Base-by-base conservation (phyloP, 2,329 filamentous ascomycete genomes). In the Penicillium sp. region DNA sequence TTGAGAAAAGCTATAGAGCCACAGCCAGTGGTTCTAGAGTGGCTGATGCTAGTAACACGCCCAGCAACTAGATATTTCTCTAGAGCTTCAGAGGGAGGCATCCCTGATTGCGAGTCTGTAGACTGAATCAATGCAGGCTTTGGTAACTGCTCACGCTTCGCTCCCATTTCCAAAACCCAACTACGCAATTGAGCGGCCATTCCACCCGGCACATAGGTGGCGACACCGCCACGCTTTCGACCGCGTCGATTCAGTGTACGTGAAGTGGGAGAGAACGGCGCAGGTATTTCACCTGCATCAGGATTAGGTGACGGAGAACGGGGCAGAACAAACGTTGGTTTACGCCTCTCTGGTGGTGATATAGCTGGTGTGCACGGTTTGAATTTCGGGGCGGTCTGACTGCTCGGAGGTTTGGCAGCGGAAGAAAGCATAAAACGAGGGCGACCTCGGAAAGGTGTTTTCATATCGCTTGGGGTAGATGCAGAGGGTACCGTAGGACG, bases 171-270 rank as follows among this genome's bases (percentile, higher is more conserved):
- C 5, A 77, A 51, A 9, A 77, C 64, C 75, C 75, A 77, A 51
- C 68, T 67, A n/a, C 73, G 73, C 27, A 75, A 68, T 47, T 74
- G 67, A 1, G 73, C 66, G 7, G 75, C 74, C 70, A 77, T 74
- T 5, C 75, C 75, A 5, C 70, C 73, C 1, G 72, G 65, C 0
- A 71, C 43, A 57, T 74, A 76, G 5, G 52, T 60, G 10, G 61
- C 61, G 1, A 54, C 58, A n/a, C 52, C 54, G 1, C 61, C 48
- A 8, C 61, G 65, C 1, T 57, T 52, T 29, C 68, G 60, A 8
- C 72, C 71, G n/a, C 67, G 65, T 5, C 72, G 66, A 11, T 59
- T 63, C 3, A 71, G 55, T 0, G 67, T 62, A 32, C 62, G 67
- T 13, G 70, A 70, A 0, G 70, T 68, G 5, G 72, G 73, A 0